phyloP scores from a whole-genome alignment of 768 basidiomycete genomes.

The Suillus paluster region DNA sequence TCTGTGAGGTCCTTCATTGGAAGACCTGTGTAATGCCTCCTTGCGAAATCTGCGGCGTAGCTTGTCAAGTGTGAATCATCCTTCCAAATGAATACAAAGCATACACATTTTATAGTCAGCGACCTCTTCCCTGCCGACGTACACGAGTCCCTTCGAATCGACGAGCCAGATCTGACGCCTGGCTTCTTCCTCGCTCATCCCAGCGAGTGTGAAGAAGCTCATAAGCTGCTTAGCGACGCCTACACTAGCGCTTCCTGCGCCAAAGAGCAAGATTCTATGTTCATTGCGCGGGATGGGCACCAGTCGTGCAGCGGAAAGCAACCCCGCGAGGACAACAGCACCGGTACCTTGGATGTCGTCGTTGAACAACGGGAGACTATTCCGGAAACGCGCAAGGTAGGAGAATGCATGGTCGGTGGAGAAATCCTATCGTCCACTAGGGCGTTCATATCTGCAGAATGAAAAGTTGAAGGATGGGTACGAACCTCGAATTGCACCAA shows the following conservation, averaged over 20 bases:
- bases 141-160: constrained; percentile 88
- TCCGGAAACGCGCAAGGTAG: constrained; percentile 77
- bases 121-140: constrained; percentile 67
- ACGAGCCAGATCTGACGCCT: constrained; percentile 78
- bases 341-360: constrained; percentile 94
- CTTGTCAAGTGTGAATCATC: constrained; percentile 11
- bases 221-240: constrained; percentile 89
- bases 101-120: constrained; percentile 85
- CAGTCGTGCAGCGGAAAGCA: constrained; percentile 85
- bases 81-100: constrained; percentile 23
- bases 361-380: constrained; percentile 82
- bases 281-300: constrained; percentile 65
- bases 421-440: constrained; percentile 64
- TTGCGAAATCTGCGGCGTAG: constrained; percentile 69
- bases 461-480: constrained; percentile 1
- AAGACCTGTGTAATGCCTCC: constrained; percentile 76
- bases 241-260: constrained; percentile 90
- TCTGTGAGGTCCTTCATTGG: constrained; percentile 77
- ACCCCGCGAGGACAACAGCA: constrained; percentile 88
- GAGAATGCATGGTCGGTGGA: constrained; percentile 90
- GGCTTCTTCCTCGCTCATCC: constrained; percentile 78
- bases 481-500: constrained; percentile 84
- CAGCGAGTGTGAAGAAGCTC: constrained; percentile 87
- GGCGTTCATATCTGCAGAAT: constrained; percentile 2
- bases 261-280: constrained; percentile 91